Percentiles rank a stretch among this genome's conserved stretches.
Evolutionary conservation across 2,329 filamentous ascomycete species (phyloP).

Genomic region (Onygenales sp.): DNA sequence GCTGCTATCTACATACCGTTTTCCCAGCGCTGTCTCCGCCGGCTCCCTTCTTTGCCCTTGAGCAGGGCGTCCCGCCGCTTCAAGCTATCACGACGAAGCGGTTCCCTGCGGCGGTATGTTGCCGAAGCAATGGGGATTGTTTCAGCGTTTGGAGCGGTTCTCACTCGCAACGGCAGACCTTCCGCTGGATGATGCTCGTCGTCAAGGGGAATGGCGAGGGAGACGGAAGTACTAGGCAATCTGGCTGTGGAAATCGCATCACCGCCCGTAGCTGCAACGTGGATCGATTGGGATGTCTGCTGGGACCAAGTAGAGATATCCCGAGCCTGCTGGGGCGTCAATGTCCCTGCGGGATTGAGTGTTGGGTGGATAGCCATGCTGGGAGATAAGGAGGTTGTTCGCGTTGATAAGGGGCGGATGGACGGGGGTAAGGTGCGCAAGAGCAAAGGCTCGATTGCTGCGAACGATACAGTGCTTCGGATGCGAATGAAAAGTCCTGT

Average conservation of each 20-base stretch:
- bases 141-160: neutral
- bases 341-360: constrained; percentile 18
- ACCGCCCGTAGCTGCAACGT: constrained; percentile 22
- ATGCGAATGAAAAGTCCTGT: too few species aligned
- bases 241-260: neutral
- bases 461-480: too few species aligned
- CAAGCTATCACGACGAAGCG: constrained; percentile 35
- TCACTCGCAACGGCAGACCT: constrained; percentile 18
- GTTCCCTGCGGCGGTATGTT: constrained; percentile 11
- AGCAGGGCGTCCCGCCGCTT: constrained; percentile 64
- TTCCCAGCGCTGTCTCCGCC: constrained; percentile 84
- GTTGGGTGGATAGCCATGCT: constrained; percentile 37
- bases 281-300: constrained; percentile 30
- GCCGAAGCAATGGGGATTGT: neutral
- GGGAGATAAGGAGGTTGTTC: neutral
- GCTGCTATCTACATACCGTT: constrained; percentile 55
- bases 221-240: constrained; percentile 34
- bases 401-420: neutral
- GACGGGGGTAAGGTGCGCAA: neutral
- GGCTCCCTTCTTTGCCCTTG: constrained; percentile 83
- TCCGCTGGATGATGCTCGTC: constrained; percentile 31
- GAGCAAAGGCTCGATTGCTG: neutral
- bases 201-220: constrained; percentile 69
- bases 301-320: constrained; percentile 61
- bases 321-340: constrained; percentile 34